phyloP scores from a whole-genome alignment of 176 grass and related monocot species.

The Saccharum officinarum region DNA sequence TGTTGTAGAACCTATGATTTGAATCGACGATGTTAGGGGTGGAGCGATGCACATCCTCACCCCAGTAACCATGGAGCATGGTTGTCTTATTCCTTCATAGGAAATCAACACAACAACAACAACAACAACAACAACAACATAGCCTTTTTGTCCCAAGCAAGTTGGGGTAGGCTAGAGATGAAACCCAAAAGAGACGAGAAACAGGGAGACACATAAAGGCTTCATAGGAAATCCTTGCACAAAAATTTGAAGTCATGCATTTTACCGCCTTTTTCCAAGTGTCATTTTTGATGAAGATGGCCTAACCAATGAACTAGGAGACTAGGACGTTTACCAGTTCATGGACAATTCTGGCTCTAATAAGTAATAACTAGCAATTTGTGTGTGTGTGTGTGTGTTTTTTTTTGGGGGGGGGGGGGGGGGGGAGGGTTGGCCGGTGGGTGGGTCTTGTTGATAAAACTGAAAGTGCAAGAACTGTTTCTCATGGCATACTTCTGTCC shows the following conservation, averaged over 20 bases:
- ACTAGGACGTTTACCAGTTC: neutral
- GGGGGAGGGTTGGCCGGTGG: too few species aligned
- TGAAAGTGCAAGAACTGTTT: neutral
- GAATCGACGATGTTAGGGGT: neutral
- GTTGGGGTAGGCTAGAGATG: too few species aligned
- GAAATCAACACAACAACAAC: too few species aligned
- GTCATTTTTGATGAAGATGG: neutral
- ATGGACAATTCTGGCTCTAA: neutral
- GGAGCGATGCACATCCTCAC: neutral
- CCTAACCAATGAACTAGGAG: neutral
- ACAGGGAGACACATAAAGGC: too few species aligned
- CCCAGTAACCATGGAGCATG: neutral
- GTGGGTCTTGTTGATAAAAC: neutral
- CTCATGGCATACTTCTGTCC: neutral
- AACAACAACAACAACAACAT: too few species aligned
- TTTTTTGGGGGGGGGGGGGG: too few species aligned
- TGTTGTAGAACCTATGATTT: neutral
- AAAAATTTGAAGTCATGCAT: neutral
- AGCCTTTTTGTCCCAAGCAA: too few species aligned
- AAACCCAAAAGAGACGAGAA: too few species aligned
- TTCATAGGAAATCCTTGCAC: neutral
- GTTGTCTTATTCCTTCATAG: neutral
- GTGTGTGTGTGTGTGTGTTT: too few species aligned
- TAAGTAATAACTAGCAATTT: too few species aligned
- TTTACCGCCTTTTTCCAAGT: neutral